Evolutionary conservation across 2,329 filamentous ascomycete genomes (phyloP), one percentile per base, ranked within the genome.

Genomic region (Aureobasidium sp.): DNA sequence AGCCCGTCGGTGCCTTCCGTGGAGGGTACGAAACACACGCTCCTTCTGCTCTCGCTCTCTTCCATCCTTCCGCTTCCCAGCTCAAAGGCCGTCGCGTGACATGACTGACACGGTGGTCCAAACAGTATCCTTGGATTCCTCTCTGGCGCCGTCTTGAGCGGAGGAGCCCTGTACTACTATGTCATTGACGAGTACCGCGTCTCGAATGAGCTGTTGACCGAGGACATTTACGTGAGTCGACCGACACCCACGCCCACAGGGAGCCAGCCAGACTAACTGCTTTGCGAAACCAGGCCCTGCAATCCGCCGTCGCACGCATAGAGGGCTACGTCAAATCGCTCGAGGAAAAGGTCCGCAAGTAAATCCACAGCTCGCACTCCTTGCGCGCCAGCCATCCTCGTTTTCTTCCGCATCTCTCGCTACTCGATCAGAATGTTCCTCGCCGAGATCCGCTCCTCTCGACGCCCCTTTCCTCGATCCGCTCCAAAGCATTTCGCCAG

Each of bases 121-220:
- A 63, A 61, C 68, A 96, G 93, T 61, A 78, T 96, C 62, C 90
- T 96, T 69, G 93, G 93, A 57, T 97, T 97, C 79, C 85, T 97
- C 54, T 80, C 94, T 65, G 93, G 93, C 66, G 86, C 88, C 64
- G 86, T 88, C 49, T 79, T 90, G 57, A 86, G 92, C 46, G 91
- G 90, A 69, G 83, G 82, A 57, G 87, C 84, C 61, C 88, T 95
- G 68, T 97, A 96, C 78, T 91, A 90, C 74, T 97, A 97, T 74
- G 84, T 96, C 66, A 78, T 97, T 68, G 85, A 93, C 73, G 92
- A 97, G 75, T 97, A 96, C 80, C 90, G 91, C 77, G 81, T 91
- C 45, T 89, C 90, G 67, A 97, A 96, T 78, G 89, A 95, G 77
- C 82, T 96, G 70, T 79, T 97, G 75, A 93, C 87, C 63, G 91